Conservation (phyloP, 2,329 filamentous ascomycete genomes). For the Purpureocillium takamizusanense region DNA sequence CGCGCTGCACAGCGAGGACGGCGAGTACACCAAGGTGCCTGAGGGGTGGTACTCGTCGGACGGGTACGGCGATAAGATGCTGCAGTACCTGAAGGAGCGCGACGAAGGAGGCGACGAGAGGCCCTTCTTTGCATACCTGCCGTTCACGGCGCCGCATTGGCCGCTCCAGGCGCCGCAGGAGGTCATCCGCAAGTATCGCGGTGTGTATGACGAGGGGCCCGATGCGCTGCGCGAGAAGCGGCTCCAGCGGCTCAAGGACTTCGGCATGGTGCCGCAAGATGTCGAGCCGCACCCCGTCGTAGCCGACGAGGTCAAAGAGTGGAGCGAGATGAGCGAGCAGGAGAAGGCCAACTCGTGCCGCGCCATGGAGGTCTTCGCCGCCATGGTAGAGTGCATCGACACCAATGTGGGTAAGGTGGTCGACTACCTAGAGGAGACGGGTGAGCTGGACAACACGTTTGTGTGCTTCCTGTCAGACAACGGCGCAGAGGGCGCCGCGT, state of each 20-base stretch:
- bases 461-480: slow-evolving; percentile 57
- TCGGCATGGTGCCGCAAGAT: slow-evolving; percentile 43
- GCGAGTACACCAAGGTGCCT: slow-evolving; percentile 27
- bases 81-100: slow-evolving; percentile 43
- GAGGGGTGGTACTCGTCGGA: slow-evolving; percentile 46
- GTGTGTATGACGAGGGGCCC: slow-evolving; percentile 52
- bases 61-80: slow-evolving; percentile 41
- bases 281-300: slow-evolving; percentile 42
- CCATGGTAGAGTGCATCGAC: slow-evolving; percentile 56
- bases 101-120: slow-evolving; percentile 20
- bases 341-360: slow-evolving; percentile 37
- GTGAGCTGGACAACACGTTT: slow-evolving; percentile 55
- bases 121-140: slow-evolving; percentile 52
- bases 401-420: slow-evolving; percentile 50
- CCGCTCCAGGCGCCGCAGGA: slow-evolving; percentile 49
- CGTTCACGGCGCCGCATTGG: slow-evolving; percentile 57
- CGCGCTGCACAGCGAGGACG: slow-evolving; percentile 27
- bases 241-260: slow-evolving; percentile 44
- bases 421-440: slow-evolving; percentile 43
- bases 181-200: slow-evolving; percentile 46
- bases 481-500: slow-evolving; percentile 49
- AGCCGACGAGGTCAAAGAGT: slow-evolving; percentile 36
- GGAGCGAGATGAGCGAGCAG: slow-evolving; percentile 35
- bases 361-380: slow-evolving; percentile 54
- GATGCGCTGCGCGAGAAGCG: slow-evolving; percentile 44